Base-by-base conservation (phyloP, 1,284 basidiomycete genomes). In the Wallemia mellicola region DNA sequence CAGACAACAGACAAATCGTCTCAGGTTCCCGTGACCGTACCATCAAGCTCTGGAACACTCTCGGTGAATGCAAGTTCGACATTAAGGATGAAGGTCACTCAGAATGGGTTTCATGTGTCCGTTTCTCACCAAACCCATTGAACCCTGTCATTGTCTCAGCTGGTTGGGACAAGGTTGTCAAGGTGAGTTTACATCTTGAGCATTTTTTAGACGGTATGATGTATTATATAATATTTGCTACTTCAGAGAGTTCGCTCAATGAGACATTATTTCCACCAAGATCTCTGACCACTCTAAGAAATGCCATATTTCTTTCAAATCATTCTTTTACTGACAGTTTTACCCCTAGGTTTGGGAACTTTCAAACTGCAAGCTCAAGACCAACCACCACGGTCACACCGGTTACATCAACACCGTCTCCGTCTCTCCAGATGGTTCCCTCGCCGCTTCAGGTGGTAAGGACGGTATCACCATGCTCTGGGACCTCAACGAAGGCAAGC, bases 31-130 rank as follows among this genome's bases (percentile, higher is more conserved):
- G 94, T 67, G 94, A 99, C 79, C 79, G 78, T 71, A 83, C 84
- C 60, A 99, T 98, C 79, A 99, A 98, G 75, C 85, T 99, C 69
- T 99, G 94, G 94, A 98, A 99, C 77, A 99, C 94, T 64, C 82
- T 99, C 65, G 94, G 94, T 70, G 94, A 99, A 75, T 98, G 94
- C 79, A 99, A 98, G 74, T 98, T 89, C 73, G 87, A 96, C 74
- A 99, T 99, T 74, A 87, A 88, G 75, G 92, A 98, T 67, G 94
- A 98, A 67, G 89, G 92, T 65, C 94, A 95, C 76, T 75, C 80
- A 61, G 89, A 92, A 75, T 95, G 89, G 89, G 92, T 99, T 64
- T 96, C 89, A 61, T 98, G 94, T 73, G 94, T 99, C 60, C 85
- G 94, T 71, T 99, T 99, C 79, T 94, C 88, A 75, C 94, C 94